Percentiles rank a stretch among this genome's conserved stretches.
Evolutionary conservation across 2,329 filamentous ascomycete species (phyloP).

Genomic region (Colletotrichum sp.): DNA sequence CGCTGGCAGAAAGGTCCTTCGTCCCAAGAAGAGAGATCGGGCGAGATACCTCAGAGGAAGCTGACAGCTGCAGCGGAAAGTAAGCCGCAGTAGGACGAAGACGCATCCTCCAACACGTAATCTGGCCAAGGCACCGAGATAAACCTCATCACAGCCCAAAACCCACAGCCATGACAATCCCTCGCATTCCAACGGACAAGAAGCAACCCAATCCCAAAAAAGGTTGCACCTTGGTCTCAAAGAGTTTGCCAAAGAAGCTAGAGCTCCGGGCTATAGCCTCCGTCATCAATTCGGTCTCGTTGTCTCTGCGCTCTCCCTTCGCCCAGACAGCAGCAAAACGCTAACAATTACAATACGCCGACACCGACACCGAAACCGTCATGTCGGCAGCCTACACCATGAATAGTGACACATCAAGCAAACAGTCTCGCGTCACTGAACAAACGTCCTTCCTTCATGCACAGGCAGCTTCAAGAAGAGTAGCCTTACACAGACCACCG

Average conservation of each 20-base stretch:
- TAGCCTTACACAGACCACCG: background rate
- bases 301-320: background rate
- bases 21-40: background rate
- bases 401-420: background rate
- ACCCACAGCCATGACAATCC: background rate
- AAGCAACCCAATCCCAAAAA: background rate
- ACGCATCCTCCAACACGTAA: background rate
- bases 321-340: background rate
- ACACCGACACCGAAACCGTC: background rate
- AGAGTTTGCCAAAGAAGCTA: background rate
- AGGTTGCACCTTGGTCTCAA: background rate
- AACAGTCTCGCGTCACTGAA: background rate
- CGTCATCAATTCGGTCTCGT: background rate
- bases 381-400: background rate
- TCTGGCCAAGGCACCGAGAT: background rate
- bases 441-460: background rate
- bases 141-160: background rate
- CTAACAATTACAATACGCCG: background rate
- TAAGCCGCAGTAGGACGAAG: background rate
- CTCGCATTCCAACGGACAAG: background rate
- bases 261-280: background rate
- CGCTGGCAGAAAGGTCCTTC: background rate
- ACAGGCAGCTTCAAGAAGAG: background rate
- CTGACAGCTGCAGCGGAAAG: background rate
- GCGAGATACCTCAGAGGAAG: background rate